phyloP scores from a whole-genome alignment of 208 protist species.

The Angomonas ambiguus region DNA sequence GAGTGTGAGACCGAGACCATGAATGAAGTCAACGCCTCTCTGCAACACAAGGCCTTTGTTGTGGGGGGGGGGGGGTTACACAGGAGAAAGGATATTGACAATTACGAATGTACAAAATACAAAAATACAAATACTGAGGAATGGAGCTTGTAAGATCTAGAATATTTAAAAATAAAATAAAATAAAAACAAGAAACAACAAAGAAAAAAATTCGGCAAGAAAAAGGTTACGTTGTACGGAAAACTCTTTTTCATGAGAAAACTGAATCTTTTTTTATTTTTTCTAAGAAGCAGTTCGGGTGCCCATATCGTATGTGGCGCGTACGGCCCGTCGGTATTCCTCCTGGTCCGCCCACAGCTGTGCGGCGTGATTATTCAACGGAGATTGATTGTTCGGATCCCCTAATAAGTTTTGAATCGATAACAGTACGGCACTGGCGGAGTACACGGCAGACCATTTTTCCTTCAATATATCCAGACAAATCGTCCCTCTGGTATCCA shows the following conservation, averaged over 20 bases:
- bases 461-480: constrained; percentile 98
- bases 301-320: constrained; percentile 33
- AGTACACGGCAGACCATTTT: constrained; percentile 96
- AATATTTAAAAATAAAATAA: constrained; percentile 13
- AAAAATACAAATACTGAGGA: too few species aligned
- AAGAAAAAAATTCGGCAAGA: background rate
- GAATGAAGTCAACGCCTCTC: too few species aligned
- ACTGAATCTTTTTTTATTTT: too few species aligned
- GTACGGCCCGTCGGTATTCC: constrained; percentile 60
- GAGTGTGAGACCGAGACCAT: too few species aligned
- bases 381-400: constrained; percentile 95
- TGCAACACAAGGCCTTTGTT: too few species aligned
- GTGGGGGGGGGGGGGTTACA: too few species aligned
- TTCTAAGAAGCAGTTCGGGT: background rate
- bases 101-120: too few species aligned
- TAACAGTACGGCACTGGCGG: constrained; percentile 90
- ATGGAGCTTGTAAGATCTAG: too few species aligned
- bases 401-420: constrained; percentile 95
- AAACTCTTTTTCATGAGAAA: too few species aligned
- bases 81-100: too few species aligned
- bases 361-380: constrained; percentile 93
- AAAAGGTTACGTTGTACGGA: background rate
- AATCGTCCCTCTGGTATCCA: constrained; percentile 91
- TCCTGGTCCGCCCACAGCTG: constrained; percentile 81
- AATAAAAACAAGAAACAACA: constrained; percentile 17